Base-by-base conservation (phyloP, 2,329 filamentous ascomycete genomes). In the Claviceps monticola region DNA sequence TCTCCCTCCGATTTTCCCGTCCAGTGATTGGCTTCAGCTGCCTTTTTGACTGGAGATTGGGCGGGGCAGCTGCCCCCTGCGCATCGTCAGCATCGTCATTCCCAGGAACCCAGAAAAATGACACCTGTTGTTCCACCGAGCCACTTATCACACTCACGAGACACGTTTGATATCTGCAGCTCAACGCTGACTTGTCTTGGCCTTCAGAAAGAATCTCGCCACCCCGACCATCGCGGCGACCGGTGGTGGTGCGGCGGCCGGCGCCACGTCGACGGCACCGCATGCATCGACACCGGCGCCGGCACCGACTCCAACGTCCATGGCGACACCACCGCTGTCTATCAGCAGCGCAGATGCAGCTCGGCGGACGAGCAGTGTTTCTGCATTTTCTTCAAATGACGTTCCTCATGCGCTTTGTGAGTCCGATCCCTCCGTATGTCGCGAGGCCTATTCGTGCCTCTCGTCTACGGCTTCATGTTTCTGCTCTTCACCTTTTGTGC, bases 331-430 rank as follows among this genome's bases (percentile, higher is more conserved):
- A 19, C 36, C 52, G 21, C 16, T 55, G 48, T 64, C 64, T 23
- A 17, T 39, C 37, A 45, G n/a, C 21, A 41, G 34, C 23, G 43
- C 58, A 62, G 67, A 68, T 51, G 65, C 70, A 50, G 61, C 68
- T 52, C 61, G 66, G 53, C 65, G 68, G 49, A 64, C 66, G 45
- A 69, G 68, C 63, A 63, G 58, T 53, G 62, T 60, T 38, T 64
- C 66, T 36, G 62, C 57, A 37, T 62, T 48, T 44, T 44, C 51
- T 13, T 44, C 34, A 48, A 44, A 56, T 60, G 73, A 75, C 57
- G 66, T 71, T 53, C 68, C 72, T 57, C 71, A 73, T 61, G 65
- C 73, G 60, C 65, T 73, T 57, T 73, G 73, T 76, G 70, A 71
- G 73, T 70, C 23, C 44, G 13, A 19, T 16, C n/a, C 4, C 23